Base-by-base conservation (phyloP, 2,329 filamentous ascomycete genomes). In the Periconia sp. region DNA sequence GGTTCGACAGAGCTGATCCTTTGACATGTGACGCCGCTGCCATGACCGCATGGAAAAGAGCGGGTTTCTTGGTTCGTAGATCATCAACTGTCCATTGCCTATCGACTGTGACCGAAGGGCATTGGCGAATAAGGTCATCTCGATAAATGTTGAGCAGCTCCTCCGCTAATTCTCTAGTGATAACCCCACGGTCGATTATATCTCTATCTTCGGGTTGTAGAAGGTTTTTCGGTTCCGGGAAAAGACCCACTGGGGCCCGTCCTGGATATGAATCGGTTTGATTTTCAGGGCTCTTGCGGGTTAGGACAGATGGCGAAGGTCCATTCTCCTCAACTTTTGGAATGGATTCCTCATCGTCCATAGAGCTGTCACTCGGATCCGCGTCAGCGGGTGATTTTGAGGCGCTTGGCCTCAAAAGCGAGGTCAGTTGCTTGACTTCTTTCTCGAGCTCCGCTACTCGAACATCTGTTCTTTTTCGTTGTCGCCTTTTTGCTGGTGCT, bases 401-500 rank as follows among this genome's bases (percentile, higher is more conserved):
- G 6, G 48, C n/a, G 40, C 59, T 65, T 8, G 63, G 50, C 40
- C 62, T 66, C 19, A 73, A 49, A 6, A 73, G 58, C 27, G 62
- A 64, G 33, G 67, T 69, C 66, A 73, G 68, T 47, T 70, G 66
- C 53, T 64, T 69, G 43, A 73, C 66, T 48, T 73, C 70, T 52
- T 60, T 70, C 55, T 73, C 71, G 7, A 73, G 53, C 41, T 73
- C 71, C 27, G 71, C 69, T 6, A 73, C 70, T 17, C 71, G 59
- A 10, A 72, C 68, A 52, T 73, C 71, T 45, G 71, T 73, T 43
- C 70, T 64, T 40, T 73, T 73, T 6, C 70, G 60, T 47, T 73
- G 71, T 13, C 69, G 56, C 35, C 71, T 59, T 58, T 73, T 73
- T 43, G 64, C 66, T n/a, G 71, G 70, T 1, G 70, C 58, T 15